phyloP scores from a whole-genome alignment of 2,329 filamentous ascomycete genomes.

The Phialemoniopsis sp. region DNA sequence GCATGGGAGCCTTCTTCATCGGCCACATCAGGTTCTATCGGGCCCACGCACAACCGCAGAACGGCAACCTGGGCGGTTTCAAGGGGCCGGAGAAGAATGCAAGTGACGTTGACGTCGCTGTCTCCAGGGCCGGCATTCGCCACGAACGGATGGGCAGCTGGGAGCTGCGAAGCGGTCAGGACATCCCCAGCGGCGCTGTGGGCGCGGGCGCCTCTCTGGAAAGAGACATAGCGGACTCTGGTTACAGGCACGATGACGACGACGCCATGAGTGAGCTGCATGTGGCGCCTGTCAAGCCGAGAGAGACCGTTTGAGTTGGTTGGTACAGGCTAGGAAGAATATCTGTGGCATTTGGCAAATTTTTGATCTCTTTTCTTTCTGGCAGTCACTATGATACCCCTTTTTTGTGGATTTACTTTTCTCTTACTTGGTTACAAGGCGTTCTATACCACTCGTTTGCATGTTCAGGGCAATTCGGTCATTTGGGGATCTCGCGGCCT shows the following conservation, averaged over 20 bases:
- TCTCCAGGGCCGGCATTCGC: constrained; percentile 30
- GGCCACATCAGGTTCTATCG: constrained; percentile 21
- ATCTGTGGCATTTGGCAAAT: no score
- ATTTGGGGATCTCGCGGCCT: no score
- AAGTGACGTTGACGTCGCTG: constrained; percentile 36
- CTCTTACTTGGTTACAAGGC: no score
- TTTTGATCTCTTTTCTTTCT: no score
- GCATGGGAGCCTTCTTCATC: constrained; percentile 11
- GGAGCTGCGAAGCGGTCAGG: constrained; percentile 32
- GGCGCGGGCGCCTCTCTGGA: constrained; percentile 5
- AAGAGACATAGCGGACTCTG: constrained; percentile 8
- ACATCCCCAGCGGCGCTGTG: neutral
- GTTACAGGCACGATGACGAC: constrained; percentile 16
- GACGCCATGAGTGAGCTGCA: constrained; percentile 30
- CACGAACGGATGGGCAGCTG: constrained; percentile 46
- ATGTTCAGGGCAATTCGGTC: no score
- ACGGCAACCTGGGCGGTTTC: constrained; percentile 29
- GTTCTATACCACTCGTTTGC: no score
- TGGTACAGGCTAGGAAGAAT: no score
- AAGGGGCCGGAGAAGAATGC: constrained; percentile 39
- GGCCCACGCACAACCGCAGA: constrained; percentile 3
- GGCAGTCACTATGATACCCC: no score
- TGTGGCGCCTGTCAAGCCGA: constrained; percentile 28
- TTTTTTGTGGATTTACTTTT: no score
- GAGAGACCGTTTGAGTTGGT: constrained; percentile 28